Conservation (phyloP, 2,329 filamentous ascomycete species). For the Neurospora crassa region DNA sequence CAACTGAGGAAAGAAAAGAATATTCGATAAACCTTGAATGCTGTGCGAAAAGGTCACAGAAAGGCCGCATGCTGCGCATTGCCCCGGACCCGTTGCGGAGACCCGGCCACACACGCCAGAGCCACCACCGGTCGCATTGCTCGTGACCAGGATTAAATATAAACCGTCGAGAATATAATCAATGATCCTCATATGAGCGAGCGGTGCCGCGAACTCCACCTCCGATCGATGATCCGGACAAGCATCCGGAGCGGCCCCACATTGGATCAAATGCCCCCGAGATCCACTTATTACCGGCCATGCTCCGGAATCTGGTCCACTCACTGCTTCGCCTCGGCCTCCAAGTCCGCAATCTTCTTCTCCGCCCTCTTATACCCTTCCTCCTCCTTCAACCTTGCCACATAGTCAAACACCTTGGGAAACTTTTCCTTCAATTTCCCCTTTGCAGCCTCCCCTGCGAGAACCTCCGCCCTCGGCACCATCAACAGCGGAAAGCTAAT, state of each 20-base stretch:
- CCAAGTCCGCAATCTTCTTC: constrained; percentile 31
- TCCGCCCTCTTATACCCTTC: constrained; percentile 36
- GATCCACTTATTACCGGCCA: background rate
- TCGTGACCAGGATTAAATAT: background rate
- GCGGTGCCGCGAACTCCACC: background rate
- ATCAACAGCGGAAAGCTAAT: constrained; percentile 38
- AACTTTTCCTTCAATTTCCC: constrained; percentile 10
- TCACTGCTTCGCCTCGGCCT: background rate
- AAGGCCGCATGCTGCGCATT: background rate
- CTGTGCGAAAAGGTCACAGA: background rate
- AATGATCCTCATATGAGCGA: background rate
- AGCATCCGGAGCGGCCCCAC: background rate
- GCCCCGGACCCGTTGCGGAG: background rate
- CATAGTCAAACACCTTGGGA: constrained; percentile 34
- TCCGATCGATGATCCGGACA: background rate
- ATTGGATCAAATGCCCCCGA: background rate
- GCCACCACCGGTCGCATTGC: background rate
- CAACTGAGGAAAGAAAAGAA: background rate
- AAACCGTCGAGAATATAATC: background rate
- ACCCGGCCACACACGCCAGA: background rate
- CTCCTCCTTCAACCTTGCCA: constrained; percentile 30
- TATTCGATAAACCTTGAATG: background rate
- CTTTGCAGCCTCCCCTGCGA: constrained; percentile 21
- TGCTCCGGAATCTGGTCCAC: background rate
- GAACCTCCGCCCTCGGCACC: constrained; percentile 24